These are phyloP conservation scores for Fusarium luffae DNA, from an alignment of 2,329 filamentous ascomycete genomes.

Conservation along the genomic window DNA sequence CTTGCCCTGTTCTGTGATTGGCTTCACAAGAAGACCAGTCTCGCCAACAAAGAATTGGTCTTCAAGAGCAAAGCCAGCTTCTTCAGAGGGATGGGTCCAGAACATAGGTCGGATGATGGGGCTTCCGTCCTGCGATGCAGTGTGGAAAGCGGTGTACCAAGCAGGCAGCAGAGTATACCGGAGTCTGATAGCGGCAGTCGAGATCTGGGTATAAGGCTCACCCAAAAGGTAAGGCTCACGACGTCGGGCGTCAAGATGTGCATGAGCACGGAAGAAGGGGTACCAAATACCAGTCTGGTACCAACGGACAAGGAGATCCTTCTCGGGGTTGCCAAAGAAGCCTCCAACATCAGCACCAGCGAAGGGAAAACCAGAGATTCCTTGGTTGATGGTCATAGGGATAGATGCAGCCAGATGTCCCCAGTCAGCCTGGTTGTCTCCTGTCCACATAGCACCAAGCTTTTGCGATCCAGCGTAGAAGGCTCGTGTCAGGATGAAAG, in stretches of 20 bases:
- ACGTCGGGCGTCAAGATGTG: slow-evolving; percentile 94
- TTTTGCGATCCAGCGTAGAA: slow-evolving; percentile 94
- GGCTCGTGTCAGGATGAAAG: slow-evolving; percentile 91
- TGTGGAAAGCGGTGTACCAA: slow-evolving; percentile 97
- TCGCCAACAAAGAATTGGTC: slow-evolving; percentile 92
- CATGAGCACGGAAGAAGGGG: slow-evolving; percentile 97
- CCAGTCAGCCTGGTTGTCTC: slow-evolving; percentile 96
- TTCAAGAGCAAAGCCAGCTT: slow-evolving; percentile 87
- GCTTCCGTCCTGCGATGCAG: slow-evolving; percentile 82
- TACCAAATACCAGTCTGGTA: slow-evolving; percentile 98
- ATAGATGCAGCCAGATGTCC: slow-evolving; percentile 87
- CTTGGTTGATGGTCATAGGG: slow-evolving; percentile 93
- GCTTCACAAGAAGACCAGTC: slow-evolving; percentile 92
- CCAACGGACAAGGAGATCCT: slow-evolving; percentile 92
- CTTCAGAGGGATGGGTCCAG: slow-evolving; percentile 88
- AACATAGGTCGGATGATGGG: slow-evolving; percentile 94
- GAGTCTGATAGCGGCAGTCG: slow-evolving; percentile 86
- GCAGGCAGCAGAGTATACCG: slow-evolving; percentile 90
- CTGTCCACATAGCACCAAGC: slow-evolving; percentile 96
- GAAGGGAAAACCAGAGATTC: slow-evolving; percentile 93
- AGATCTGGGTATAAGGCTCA: slow-evolving; percentile 86
- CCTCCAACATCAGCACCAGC: slow-evolving; percentile 95
- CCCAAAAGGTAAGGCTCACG: slow-evolving; percentile 91
- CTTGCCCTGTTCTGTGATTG: slow-evolving; percentile 82
- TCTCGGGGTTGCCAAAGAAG: slow-evolving; percentile 96